phyloP scores from a whole-genome alignment of 1,139 yeast species.

The Trichomonascaceae sp. region DNA sequence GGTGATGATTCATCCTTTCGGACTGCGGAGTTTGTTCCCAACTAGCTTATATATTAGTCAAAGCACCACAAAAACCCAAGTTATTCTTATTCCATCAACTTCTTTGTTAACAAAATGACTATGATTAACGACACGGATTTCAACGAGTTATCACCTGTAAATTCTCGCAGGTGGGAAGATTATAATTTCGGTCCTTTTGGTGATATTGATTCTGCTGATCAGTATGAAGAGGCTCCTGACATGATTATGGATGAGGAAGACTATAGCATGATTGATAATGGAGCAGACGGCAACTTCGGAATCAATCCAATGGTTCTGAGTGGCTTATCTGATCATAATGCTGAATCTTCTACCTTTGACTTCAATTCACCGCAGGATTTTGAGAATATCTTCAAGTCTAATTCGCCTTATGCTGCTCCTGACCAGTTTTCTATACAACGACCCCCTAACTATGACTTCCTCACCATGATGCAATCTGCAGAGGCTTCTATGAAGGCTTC shows the following conservation, averaged over 20 bases:
- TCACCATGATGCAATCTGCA: constrained; percentile 17
- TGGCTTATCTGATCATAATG: neutral
- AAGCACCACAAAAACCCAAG: neutral
- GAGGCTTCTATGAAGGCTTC: constrained; percentile 21
- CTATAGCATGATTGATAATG: constrained; percentile 5
- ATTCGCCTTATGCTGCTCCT: constrained; percentile 7
- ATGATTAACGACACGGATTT: constrained; percentile 7
- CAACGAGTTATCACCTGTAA: constrained; percentile 6
- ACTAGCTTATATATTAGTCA: neutral
- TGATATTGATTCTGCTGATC: neutral
- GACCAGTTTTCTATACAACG: constrained; percentile 1
- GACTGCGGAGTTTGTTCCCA: neutral
- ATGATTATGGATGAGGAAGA: constrained; percentile 7
- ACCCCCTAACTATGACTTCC: neutral
- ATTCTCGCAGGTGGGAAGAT: constrained; percentile 6
- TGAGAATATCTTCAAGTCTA: constrained; percentile 3
- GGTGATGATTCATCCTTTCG: neutral
- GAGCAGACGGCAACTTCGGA: neutral
- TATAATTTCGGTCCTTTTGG: neutral
- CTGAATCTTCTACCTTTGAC: constrained; percentile 5
- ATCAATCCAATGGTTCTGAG: neutral
- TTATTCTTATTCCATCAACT: neutral
- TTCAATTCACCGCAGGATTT: neutral
- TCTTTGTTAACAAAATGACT: constrained; percentile 2
- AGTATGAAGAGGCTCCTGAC: constrained; percentile 1